Evolutionary conservation across 2,329 filamentous ascomycete species (phyloP), one percentile per base, ranked within the genome.

Genomic region (Neopestalotiopsis rosae): DNA sequence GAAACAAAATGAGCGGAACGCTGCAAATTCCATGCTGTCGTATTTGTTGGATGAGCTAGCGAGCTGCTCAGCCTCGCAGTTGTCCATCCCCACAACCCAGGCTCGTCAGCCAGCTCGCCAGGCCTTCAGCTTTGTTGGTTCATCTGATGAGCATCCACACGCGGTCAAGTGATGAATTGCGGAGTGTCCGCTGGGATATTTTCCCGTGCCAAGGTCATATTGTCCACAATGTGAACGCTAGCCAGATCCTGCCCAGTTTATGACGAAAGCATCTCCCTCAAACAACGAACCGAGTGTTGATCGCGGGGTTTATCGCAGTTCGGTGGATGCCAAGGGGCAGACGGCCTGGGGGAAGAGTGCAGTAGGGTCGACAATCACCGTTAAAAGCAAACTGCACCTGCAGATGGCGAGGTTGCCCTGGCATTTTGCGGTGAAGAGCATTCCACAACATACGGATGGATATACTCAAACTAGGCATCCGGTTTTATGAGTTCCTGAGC

Each of bases 141-240:
- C 28, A 45, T 64, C 38, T 49, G 34, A 17, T 64, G 52, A 49
- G 61, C 40, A 64, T 64, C 61, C 61, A 45, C 61, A 24, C 30
- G 59, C 34, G 45, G 49, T 58, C 63, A 66, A 66, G 49, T 66
- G 42, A 66, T 57, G 42, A 32, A 66, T 66, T 66, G 63, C 63
- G 63, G 63, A 66, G 63, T 57, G 63, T 13, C 45, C 45, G 63
- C 63, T 57, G 52, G 49, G 63, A 58, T 56, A 56, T 57, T 32
- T 52, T 66, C 63, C 63, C 52, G 63, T 45, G 45, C 63, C 30
- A 66, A 56, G 63, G 63, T 66, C 63, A 32, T 42, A 58, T 12
- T 66, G 24, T 57, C 63, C 20, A 40, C 40, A 28, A 42, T 56
- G 14, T 28, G 5, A 66, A 56, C 63, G 63, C 63, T 66, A 66